Base-by-base conservation (phyloP, 169 alveolate genomes). In the Cryptosporidium sp. region DNA sequence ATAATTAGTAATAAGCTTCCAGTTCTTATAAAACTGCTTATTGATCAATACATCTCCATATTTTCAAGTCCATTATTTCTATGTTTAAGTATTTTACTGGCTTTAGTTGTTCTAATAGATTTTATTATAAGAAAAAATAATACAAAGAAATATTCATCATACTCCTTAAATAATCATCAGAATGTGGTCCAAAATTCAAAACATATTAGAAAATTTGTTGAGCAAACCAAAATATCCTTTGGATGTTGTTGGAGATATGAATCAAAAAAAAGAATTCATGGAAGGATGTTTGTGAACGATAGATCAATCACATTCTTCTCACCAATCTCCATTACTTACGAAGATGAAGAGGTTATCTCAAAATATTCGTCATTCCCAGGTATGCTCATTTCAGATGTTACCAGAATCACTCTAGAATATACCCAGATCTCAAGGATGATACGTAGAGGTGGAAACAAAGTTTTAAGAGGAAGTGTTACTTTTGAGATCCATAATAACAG, bases 221-320 rank as follows among this genome's bases (percentile, higher is more conserved):
- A 53, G 10, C 48, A 53, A 33, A 56, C 71, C 42, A 42, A 26
- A 23, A 65, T 62, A 33, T 62, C 89, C 21, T 80, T 80, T 80
- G 89, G 89, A 5, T 80, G 89, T 37, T 80, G 89, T 39, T 80
- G 89, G 89, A 80, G 89, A 48, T 80, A 80, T 51, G 89, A 80
- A 6, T 80, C 89, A n/a, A 80, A 80, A 51, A 80, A 80, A 48
- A 80, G 89, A 21, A 65, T 80, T 37, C 89, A 80, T 26, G 89
- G 89, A 12, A 31, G 89, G 51, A 62, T 80, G 75, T 80, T 62
- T 26, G 65, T 80, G 6, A 42, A 23, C 23, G 89, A 80, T 9
- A 65, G 60, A 26, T 12, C 69, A 51, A 62, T 80, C n/a, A 44
- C 65, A 6, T 80, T 80, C 45, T 42, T 44, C 29, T 80, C 89